Base-by-base conservation (phyloP, 805 yeast species). In the Nakazawaea pomicola region DNA sequence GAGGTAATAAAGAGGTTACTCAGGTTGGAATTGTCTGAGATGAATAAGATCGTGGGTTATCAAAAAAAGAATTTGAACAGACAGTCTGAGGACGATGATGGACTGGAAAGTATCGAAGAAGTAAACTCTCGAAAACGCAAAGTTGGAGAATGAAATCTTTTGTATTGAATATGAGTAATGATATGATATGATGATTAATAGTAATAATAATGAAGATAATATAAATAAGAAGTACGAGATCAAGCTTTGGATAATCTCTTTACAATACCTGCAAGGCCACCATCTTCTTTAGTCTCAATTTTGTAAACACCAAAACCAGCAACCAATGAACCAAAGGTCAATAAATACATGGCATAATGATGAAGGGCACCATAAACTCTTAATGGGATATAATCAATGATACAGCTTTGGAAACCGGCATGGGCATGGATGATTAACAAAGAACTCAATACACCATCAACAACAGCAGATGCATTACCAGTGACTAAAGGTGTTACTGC, bases 381-480 rank as follows among this genome's bases (percentile, higher is more conserved):
- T 57, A 69, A 64, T 31, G 96, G 97, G 42, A 91, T 82, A 66
- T 91, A 93, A 64, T 91, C 99, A 45, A 81, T 81, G 55, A 93
- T 89, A 70, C 97, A 91, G 34, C 95, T 72, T 62, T 83, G 83
- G 65, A 93, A 77, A 10, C 98, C 99, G 52, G 83, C 76, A 62
- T 83, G 87, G 43, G 83, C 72, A 66, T 93, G 98, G 45, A 81
- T 74, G 52, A 91, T 64, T 38, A 88, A 61, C 27, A 80, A 64
- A 21, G 80, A 64, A 18, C 86, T 76, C 50, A 88, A 72, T 1
- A 78, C 55, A 5, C 95, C 76, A 64, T 93, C 99, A 17, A 80
- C 65, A 10, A 95, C 83, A 4, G 80, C 68, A 48, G 77, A 62
- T 18, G 75, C 74, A 12, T 82, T 75, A 21, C 95, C 96, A 35